Base-by-base conservation (phyloP, 352 stramenopile genomes). In the Globisporangium ultimum region DNA sequence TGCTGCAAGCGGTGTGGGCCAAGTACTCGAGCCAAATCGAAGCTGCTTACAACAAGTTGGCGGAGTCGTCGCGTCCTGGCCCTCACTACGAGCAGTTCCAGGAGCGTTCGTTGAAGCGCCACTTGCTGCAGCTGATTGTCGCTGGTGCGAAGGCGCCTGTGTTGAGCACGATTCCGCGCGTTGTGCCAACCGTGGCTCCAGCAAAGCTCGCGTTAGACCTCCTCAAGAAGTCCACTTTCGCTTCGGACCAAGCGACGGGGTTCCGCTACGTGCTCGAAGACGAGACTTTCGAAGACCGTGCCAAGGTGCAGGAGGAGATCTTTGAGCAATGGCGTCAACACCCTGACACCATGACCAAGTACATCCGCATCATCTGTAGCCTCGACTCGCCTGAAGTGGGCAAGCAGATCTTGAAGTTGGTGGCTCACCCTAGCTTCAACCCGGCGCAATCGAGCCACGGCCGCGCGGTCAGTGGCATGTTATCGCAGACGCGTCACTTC, bases 321-420 rank as follows among this genome's bases (percentile, higher is more conserved):
- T 87, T 87, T 48, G 70, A 81, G 48, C 74, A 91, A 51, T 93
- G 81, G 84, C 68, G 74, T 48, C 67, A 80, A 67, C 80, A 78
- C 43, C 81, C 81, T 0, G 84, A 91, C 51, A 91, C 85, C 67
- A 60, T 91, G 50, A 87, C 80, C 34, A 87, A 87, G 64, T 93
- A 93, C 76, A 90, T 93, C 63, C 61, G 74, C 15, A 81, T 89
- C 22, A 64, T 93, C 32, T 80, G 76, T 64, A 88, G 76, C 56
- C 62, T 93, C 58, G 65, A 80, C 54, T 73, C 80, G 22, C 78
- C 61, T 20, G 80, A 91, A 36, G 80, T 91, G 3, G 78, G 79
- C 18, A 71, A 86, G 63, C 84, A 93, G 62, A 86, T 93, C 58
- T 53, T 84, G 18, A 76, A 78, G 49, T 61, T 93, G 45, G 46